Base-by-base conservation (phyloP, 805 yeast genomes). In the Starmerella stellata region DNA sequence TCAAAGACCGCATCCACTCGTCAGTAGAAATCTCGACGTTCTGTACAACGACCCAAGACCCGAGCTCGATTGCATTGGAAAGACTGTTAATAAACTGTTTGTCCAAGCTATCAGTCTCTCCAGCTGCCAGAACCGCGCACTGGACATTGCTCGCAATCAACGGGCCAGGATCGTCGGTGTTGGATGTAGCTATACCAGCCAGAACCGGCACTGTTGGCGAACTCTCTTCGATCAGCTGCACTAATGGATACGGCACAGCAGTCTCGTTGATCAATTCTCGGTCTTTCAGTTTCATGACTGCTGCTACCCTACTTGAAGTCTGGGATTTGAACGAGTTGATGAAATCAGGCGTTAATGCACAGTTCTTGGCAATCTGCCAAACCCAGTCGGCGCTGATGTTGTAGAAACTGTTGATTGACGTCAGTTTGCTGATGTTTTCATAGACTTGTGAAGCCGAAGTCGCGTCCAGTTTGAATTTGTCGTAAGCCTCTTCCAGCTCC, bases 11-110 rank as follows among this genome's bases (percentile, higher is more conserved):
- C 21, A 79, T 58, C 82, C 93, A 77, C 3, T 52, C 54, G 1
- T 68, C 59, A 0, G 90, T 30, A 4, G 48, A 71, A 65, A 78
- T 67, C 42, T 87, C 94, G 11, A 80, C 61, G 51, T 85, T 85
- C 52, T 87, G 93, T 23, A 87, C 55, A 21, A 85, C 49, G 0
- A 87, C 55, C 94, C 94, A 82, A 1, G 54, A 49, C 0, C 80
- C 72, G 64, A 75, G 66, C 42, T 87, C 94, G 16, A 80, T 60
- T 48, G 90, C 90, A 51, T 85, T 93, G 20, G 82, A 55, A 17
- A 85, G 48, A 0, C 85, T 54, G 92, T 93, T 80, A 1, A 54
- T 50, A 0, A 80, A 82, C 1, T 52, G 51, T n/a, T 52, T 57
- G 1, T 65, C 51, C 0, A 72, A 70, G 8, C 53, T 55, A 1